Evolutionary conservation across 2,329 filamentous ascomycete species (phyloP).

Genomic region (Trichoderma oligosporum): DNA sequence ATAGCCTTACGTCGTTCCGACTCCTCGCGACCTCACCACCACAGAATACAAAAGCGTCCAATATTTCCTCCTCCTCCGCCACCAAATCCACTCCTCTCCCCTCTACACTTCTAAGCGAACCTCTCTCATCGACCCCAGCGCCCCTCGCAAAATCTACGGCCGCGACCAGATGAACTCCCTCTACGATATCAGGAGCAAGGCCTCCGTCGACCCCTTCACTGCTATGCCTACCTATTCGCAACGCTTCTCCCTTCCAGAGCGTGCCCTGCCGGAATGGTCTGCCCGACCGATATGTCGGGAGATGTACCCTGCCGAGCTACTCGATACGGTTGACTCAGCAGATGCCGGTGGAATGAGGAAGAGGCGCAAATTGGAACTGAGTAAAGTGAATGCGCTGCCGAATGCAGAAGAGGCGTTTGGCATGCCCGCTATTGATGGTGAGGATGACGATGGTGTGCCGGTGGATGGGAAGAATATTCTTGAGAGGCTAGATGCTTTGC

Average conservation of each 20-base stretch:
- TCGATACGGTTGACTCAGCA: constrained; percentile 47
- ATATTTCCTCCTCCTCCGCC: constrained; percentile 53
- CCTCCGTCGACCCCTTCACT: constrained; percentile 56
- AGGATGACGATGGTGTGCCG: constrained; percentile 32
- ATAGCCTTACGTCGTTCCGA: constrained; percentile 50
- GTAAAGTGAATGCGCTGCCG: constrained; percentile 45
- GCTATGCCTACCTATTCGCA: constrained; percentile 57
- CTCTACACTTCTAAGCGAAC: constrained; percentile 56
- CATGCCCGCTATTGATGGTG: constrained; percentile 29
- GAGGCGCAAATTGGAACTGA: constrained; percentile 46
- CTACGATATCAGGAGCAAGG: constrained; percentile 53
- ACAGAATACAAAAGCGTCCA: constrained; percentile 47
- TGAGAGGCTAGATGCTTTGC: constrained; percentile 44
- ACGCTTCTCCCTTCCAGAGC: constrained; percentile 49
- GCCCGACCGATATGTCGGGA: constrained; percentile 48
- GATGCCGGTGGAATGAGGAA: constrained; percentile 35
- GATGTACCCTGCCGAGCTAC: constrained; percentile 55
- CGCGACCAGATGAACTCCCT: constrained; percentile 57
- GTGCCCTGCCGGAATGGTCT: constrained; percentile 52
- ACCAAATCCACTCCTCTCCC: constrained; percentile 51
- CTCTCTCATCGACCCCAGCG: constrained; percentile 38
- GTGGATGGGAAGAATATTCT: constrained; percentile 38
- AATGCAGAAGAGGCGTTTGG: constrained; percentile 51
- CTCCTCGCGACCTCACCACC: constrained; percentile 40
- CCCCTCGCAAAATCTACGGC: constrained; percentile 46